phyloP scores from a whole-genome alignment of 257 asterid genomes.

The Forsythia viridissima region DNA sequence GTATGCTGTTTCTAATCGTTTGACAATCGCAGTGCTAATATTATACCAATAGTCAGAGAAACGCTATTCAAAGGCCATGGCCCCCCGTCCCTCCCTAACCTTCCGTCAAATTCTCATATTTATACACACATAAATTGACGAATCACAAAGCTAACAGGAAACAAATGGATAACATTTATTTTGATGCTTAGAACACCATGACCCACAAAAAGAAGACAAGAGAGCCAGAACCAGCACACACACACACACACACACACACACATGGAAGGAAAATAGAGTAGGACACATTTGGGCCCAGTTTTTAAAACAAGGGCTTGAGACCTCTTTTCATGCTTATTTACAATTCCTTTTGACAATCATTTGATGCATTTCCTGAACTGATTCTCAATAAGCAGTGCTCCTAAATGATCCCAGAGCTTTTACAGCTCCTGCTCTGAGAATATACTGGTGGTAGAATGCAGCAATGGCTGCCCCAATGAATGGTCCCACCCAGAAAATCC shows the following conservation, averaged over 20 bases:
- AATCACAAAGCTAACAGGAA: too few relatives aligned
- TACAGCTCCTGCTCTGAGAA: conserved; percentile 69
- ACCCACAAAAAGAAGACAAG: too few relatives aligned
- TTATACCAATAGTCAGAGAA: too few relatives aligned
- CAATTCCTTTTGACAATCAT: neutral
- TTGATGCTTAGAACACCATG: neutral
- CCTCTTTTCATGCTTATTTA: conserved; percentile 6
- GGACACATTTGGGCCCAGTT: conserved; percentile 22
- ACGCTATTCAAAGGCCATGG: too few relatives aligned
- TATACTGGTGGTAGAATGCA: conserved; percentile 67
- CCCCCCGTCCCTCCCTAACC: too few relatives aligned
- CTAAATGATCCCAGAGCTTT: conserved; percentile 79
- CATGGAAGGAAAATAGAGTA: neutral
- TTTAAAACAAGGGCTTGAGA: conserved; percentile 29
- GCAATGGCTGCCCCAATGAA: conserved; percentile 82
- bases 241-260: too few relatives aligned
- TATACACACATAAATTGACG: too few relatives aligned
- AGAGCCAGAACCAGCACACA: neutral
- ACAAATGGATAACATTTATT: too few relatives aligned
- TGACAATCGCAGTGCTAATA: too few relatives aligned
- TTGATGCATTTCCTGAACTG: neutral
- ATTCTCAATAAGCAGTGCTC: conserved; percentile 48
- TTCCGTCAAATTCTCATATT: neutral
- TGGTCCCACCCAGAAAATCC: conserved; percentile 94
- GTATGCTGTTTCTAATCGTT: too few relatives aligned